phyloP scores from a whole-genome alignment of 78 protist genomes.

The Monosiga brevicollis region DNA sequence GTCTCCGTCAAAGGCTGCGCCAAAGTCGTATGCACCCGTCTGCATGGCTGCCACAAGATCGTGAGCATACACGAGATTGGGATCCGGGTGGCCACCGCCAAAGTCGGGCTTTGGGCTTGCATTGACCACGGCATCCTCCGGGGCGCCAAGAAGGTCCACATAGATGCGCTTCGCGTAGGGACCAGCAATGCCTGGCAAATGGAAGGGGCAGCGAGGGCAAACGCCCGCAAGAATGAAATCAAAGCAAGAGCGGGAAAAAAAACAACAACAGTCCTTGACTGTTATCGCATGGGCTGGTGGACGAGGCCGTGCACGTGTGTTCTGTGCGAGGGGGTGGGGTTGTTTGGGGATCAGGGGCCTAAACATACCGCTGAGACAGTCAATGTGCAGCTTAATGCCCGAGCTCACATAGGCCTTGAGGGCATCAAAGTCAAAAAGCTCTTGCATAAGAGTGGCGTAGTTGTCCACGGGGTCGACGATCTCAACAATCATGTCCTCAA shows the following conservation, averaged over 20 bases:
- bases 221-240: slow-evolving; percentile 55
- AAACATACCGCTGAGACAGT: too few species aligned
- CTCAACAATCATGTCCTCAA: slow-evolving; percentile 36
- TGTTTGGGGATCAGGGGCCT: too few species aligned
- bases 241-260: slow-evolving; percentile 19
- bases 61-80: slow-evolving; percentile 91
- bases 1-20: slow-evolving; percentile 95
- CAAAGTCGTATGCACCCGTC: slow-evolving; percentile 55
- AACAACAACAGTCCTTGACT: too few species aligned
- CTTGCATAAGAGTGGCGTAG: slow-evolving; percentile 51
- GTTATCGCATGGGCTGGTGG: too few species aligned
- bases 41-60: slow-evolving; percentile 77
- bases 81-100: slow-evolving; percentile 96
- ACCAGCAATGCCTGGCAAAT: slow-evolving; percentile 93
- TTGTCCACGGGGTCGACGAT: slow-evolving; percentile 66
- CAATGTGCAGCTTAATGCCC: slow-evolving; percentile 2
- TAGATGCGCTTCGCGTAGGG: slow-evolving; percentile 80
- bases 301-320: too few species aligned
- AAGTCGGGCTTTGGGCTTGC: slow-evolving; percentile 79
- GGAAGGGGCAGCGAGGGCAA: too few species aligned
- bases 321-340: too few species aligned
- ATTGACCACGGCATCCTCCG: slow-evolving; percentile 33
- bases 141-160: slow-evolving; percentile 66
- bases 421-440: slow-evolving; percentile 72
- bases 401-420: slow-evolving; percentile 35